Evolutionary conservation across 805 yeast species (phyloP).

Genomic region (Candida ponderosae): DNA sequence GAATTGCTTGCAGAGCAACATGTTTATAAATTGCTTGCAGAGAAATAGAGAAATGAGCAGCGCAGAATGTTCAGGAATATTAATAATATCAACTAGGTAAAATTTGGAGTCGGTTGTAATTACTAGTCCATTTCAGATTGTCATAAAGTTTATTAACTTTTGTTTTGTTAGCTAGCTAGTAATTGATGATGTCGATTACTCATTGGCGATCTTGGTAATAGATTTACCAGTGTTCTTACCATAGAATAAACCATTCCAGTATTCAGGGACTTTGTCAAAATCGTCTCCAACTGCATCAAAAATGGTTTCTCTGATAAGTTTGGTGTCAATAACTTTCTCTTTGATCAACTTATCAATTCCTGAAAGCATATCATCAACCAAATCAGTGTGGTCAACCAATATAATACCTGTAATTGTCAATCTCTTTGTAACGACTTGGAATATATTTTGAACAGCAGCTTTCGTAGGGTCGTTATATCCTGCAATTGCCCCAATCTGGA

Average conservation of each 20-base stretch:
- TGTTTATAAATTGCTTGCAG: too few species aligned
- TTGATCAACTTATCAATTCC: slow-evolving; percentile 30
- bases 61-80: too few species aligned
- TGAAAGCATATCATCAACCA: slow-evolving; percentile 24
- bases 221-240: slow-evolving; percentile 44
- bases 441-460: slow-evolving; percentile 31
- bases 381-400: slow-evolving; percentile 30
- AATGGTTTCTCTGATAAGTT: slow-evolving; percentile 28
- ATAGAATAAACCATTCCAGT: slow-evolving; percentile 39
- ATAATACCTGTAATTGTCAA: slow-evolving; percentile 47
- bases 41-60: too few species aligned
- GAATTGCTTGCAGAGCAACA: too few species aligned
- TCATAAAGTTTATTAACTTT: too few species aligned
- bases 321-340: slow-evolving; percentile 32
- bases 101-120: too few species aligned
- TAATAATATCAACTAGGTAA: too few species aligned
- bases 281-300: slow-evolving; percentile 33
- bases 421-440: slow-evolving; percentile 39
- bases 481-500: slow-evolving; percentile 61
- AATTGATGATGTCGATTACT: background rate
- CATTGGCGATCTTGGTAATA: slow-evolving; percentile 33
- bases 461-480: slow-evolving; percentile 40
- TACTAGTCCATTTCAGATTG: too few species aligned
- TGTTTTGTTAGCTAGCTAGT: background rate
- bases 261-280: slow-evolving; percentile 35